Conservation (phyloP, 192 early-diverging fungal species). For the Backusella luteola region DNA sequence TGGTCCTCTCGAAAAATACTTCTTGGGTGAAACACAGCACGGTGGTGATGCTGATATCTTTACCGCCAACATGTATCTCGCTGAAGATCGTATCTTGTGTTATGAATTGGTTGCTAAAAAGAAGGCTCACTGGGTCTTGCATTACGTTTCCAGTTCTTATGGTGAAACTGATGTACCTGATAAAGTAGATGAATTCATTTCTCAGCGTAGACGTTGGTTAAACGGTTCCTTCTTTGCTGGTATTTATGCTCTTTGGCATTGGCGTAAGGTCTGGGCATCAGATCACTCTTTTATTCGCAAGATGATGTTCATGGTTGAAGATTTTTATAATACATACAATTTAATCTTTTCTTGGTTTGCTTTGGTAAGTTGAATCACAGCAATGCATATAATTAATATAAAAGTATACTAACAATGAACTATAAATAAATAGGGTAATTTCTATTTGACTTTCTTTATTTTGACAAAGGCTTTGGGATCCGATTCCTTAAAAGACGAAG, state of each 20-base stretch:
- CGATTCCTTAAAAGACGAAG: neutral
- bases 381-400: neutral
- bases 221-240: conserved; percentile 83
- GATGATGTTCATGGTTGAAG: conserved; percentile 71
- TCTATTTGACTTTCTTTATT: conserved; percentile 60
- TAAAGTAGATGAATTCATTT: conserved; percentile 61
- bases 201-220: conserved; percentile 80
- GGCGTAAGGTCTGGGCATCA: conserved; percentile 60
- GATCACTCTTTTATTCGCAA: conserved; percentile 71
- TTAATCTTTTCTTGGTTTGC: conserved; percentile 93
- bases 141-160: conserved; percentile 69
- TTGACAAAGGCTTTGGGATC: conserved; percentile 47
- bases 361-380: conserved; percentile 42
- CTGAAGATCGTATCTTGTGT: conserved; percentile 76
- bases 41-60: conserved; percentile 61
- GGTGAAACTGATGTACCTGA: conserved; percentile 83
- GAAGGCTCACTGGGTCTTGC: conserved; percentile 62
- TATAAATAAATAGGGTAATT: conserved; percentile 53
- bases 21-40: conserved; percentile 72
- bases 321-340: conserved; percentile 81
- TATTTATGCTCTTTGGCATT: conserved; percentile 66
- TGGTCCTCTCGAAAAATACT: conserved; percentile 72
- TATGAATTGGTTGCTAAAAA: conserved; percentile 77
- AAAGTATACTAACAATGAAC: neutral
- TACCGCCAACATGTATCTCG: conserved; percentile 67